These are phyloP conservation scores for Candolleomyces efflorescens DNA, from an alignment of 768 basidiomycete genomes.

Conservation along the genomic window DNA sequence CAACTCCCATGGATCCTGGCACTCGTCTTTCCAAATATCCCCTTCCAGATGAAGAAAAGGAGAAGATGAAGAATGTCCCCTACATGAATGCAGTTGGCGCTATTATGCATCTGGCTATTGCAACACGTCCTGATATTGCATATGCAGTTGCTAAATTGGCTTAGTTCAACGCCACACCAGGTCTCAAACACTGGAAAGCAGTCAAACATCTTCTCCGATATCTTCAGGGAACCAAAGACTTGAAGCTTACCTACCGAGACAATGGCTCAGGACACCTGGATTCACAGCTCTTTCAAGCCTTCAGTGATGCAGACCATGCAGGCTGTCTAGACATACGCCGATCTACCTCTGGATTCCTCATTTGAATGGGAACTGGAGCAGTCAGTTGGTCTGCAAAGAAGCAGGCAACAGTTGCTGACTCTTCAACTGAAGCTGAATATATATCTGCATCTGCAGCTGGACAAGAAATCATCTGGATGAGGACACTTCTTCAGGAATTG, in stretches of 20 bases:
- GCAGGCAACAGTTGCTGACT: no score
- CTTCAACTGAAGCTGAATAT: no score
- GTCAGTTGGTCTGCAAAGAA: no score
- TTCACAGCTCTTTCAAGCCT: slow-evolving; percentile 5
- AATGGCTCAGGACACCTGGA: no score
- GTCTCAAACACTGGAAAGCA: slow-evolving; percentile 26
- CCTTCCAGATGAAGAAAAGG: no score
- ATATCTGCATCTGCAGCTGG: no score
- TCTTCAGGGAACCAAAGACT: slow-evolving; percentile 13
- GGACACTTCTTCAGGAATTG: neutral
- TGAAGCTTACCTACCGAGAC: slow-evolving; percentile 15
- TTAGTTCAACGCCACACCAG: slow-evolving; percentile 21
- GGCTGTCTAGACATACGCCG: slow-evolving; percentile 20
- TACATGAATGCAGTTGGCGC: slow-evolving; percentile 25
- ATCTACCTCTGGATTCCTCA: slow-evolving; percentile 26
- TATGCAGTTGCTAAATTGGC: slow-evolving; percentile 27
- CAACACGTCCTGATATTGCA: slow-evolving; percentile 31
- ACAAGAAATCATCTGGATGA: no score
- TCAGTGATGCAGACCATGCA: slow-evolving; percentile 27
- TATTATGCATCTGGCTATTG: slow-evolving; percentile 22
- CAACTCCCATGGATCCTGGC: no score
- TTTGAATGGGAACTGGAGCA: neutral
- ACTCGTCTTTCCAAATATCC: no score
- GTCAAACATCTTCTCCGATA: slow-evolving; percentile 22
- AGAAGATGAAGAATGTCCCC: slow-evolving; percentile 18